Evolutionary conservation across 108 stramenopile species (phyloP).

Genomic region (Nitzschia putrida): DNA sequence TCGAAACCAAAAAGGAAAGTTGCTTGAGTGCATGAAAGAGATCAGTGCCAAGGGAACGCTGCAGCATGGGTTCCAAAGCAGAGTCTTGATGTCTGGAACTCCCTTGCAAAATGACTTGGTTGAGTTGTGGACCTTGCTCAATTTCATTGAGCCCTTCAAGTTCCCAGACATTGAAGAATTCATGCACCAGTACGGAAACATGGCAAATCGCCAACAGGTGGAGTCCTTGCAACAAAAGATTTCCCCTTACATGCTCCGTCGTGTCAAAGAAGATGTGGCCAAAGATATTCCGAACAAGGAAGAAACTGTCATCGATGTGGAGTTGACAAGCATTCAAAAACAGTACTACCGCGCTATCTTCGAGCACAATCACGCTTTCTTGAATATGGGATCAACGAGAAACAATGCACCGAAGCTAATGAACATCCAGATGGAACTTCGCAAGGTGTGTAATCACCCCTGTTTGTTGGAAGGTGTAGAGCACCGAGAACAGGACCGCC

Average conservation of each 20-base stretch:
- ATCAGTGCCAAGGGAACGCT: constrained; percentile 81
- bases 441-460: constrained; percentile 99
- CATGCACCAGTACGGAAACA: constrained; percentile 86
- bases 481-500: constrained; percentile 86
- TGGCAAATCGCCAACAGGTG: constrained; percentile 90
- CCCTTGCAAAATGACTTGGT: constrained; percentile 98
- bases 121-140: constrained; percentile 97
- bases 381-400: constrained; percentile 81
- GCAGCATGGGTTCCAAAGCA: constrained; percentile 91
- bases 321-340: constrained; percentile 97
- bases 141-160: constrained; percentile 94
- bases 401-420: constrained; percentile 87
- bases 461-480: constrained; percentile 94
- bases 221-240: constrained; percentile 88
- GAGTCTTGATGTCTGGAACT: constrained; percentile 97
- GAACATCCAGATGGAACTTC: constrained; percentile 99
- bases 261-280: constrained; percentile 97
- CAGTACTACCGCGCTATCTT: constrained; percentile 99
- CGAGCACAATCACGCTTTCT: constrained; percentile 94
- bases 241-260: constrained; percentile 96
- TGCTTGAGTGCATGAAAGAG: constrained; percentile 93
- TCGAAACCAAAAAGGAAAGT: constrained; percentile 90
- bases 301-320: constrained; percentile 99
- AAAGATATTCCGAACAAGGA: constrained; percentile 98
- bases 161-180: constrained; percentile 93